Conservation (phyloP, 768 basidiomycete genomes). For the Clathrus columnatus region DNA sequence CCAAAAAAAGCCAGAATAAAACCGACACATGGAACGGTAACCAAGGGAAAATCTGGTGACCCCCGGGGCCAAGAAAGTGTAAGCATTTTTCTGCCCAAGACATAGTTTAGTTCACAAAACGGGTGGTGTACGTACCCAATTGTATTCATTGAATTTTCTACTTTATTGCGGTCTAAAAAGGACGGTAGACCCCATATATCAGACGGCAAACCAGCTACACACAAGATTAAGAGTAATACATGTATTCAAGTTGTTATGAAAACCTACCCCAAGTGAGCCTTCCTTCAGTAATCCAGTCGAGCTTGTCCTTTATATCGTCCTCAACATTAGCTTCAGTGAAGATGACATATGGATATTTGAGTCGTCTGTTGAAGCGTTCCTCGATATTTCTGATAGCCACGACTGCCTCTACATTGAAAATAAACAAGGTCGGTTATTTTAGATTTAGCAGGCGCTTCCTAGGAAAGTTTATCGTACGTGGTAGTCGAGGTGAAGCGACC, state of each 20-base stretch:
- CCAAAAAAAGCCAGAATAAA: slow-evolving; percentile 10
- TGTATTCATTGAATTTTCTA: slow-evolving; percentile 1
- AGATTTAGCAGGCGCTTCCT: not conserved
- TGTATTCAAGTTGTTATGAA: not conserved
- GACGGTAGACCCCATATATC: slow-evolving; percentile 2
- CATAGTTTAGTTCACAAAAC: not conserved
- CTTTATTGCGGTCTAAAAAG: not conserved
- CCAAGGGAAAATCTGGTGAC: slow-evolving; percentile 1
- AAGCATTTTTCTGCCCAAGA: too few relatives aligned
- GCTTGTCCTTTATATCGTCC: not conserved
- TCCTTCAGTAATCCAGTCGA: not conserved
- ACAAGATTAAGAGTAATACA: not conserved
- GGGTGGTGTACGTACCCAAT: not conserved
- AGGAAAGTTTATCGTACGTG: not conserved
- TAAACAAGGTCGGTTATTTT: not conserved
- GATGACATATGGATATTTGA: slow-evolving; percentile 8
- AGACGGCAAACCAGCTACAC: not conserved
- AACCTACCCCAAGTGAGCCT: slow-evolving; percentile 1
- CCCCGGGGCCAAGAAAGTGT: too few relatives aligned
- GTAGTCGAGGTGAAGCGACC: slow-evolving; percentile 4
- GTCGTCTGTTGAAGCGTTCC: slow-evolving; percentile 4
- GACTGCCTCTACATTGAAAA: slow-evolving; percentile 3
- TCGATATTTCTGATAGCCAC: slow-evolving; percentile 5
- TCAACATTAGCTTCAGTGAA: slow-evolving; percentile 2
- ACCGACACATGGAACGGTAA: slow-evolving; percentile 10